Evolutionary conservation across 768 basidiomycete genomes (phyloP).

Genomic region (Cantharellus cinnabarinus): DNA sequence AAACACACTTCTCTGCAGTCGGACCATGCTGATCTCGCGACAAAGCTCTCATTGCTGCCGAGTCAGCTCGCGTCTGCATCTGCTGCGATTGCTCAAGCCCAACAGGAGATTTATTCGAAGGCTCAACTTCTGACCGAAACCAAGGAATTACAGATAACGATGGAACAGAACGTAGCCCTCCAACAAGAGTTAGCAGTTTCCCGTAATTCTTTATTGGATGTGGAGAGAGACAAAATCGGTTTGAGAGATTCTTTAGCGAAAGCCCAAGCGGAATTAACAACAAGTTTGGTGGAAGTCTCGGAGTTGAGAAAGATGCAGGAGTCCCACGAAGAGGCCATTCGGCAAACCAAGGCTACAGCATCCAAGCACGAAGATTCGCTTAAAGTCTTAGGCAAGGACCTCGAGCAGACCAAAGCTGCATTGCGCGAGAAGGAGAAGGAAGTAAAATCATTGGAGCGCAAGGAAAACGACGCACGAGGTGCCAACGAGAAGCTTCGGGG

Average conservation of each 20-base stretch:
- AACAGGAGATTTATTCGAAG: slow-evolving; percentile 41
- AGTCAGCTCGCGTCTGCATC: slow-evolving; percentile 25
- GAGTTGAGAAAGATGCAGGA: no score
- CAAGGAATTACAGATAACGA: slow-evolving; percentile 44
- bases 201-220: slow-evolving; percentile 51
- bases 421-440: slow-evolving; percentile 2
- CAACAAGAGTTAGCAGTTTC: slow-evolving; percentile 60
- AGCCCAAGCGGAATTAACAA: slow-evolving; percentile 45
- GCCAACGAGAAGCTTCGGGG: slow-evolving; percentile 54
- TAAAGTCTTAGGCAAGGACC: no score
- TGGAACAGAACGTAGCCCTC: slow-evolving; percentile 35
- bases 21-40: slow-evolving; percentile 27
- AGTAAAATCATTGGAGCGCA: slow-evolving; percentile 12
- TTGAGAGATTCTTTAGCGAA: slow-evolving; percentile 35
- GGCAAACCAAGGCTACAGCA: no score
- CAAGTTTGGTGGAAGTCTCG: slow-evolving; percentile 22
- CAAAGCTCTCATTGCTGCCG: slow-evolving; percentile 29
- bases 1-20: slow-evolving; percentile 16
- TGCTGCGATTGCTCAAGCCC: slow-evolving; percentile 26
- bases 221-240: slow-evolving; percentile 67
- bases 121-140: slow-evolving; percentile 39
- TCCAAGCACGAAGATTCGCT: no score
- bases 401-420: slow-evolving; percentile 28
- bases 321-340: no score
- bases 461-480: slow-evolving; percentile 42